phyloP scores from a whole-genome alignment of 2,329 filamentous ascomycete species.

The Blastomyces percursus region DNA sequence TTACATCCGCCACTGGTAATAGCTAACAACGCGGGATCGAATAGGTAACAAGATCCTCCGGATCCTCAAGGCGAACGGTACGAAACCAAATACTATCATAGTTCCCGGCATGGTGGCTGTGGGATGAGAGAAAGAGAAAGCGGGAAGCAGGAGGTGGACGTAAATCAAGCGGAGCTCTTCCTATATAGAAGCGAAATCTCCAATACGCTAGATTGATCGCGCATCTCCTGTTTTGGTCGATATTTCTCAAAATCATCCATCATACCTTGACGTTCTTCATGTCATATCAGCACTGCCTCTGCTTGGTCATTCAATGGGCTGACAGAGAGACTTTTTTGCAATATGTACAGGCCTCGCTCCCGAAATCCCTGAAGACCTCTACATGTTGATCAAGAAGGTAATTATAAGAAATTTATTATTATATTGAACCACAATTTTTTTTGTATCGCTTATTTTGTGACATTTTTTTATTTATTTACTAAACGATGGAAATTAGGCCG shows the following conservation, averaged over 20 bases:
- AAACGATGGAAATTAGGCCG: conserved; percentile 48
- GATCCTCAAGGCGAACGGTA: conserved; percentile 97
- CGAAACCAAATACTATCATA: conserved; percentile 26
- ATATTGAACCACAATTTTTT: too few species aligned
- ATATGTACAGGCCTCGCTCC: conserved; percentile 78
- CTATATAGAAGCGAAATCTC: neutral
- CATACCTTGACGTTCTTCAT: neutral
- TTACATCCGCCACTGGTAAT: neutral
- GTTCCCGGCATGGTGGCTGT: conserved; percentile 13
- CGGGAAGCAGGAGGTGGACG: conserved; percentile 5
- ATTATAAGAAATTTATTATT: conserved; percentile 14
- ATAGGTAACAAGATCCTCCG: conserved; percentile 98
- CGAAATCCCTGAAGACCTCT: conserved; percentile 98
- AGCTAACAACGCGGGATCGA: conserved; percentile 27
- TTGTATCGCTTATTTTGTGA: neutral
- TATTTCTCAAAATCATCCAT: neutral
- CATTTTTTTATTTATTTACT: neutral
- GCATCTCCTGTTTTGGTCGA: neutral
- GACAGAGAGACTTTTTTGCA: conserved; percentile 68
- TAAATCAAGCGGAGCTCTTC: conserved; percentile 8
- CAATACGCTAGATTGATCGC: neutral
- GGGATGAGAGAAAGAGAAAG: conserved; percentile 9
- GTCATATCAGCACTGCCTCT: conserved; percentile 52
- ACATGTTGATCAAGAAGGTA: conserved; percentile 99
- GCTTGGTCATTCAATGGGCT: conserved; percentile 64